phyloP scores from a whole-genome alignment of 2,329 filamentous ascomycete genomes.

The Fusarium paranaense region DNA sequence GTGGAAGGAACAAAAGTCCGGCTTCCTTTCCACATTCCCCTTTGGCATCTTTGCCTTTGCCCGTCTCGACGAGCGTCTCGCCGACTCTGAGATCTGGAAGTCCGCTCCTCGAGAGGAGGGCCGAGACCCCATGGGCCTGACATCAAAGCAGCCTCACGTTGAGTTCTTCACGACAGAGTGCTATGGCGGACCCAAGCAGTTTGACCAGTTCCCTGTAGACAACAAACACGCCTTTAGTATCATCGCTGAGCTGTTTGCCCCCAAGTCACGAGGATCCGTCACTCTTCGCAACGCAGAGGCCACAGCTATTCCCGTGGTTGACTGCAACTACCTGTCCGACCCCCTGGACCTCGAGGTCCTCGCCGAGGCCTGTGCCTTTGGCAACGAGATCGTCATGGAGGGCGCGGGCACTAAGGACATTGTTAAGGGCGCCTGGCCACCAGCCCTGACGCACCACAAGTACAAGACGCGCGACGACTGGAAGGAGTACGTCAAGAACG shows the following conservation, averaged over 20 bases:
- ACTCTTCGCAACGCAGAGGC: conserved; percentile 62
- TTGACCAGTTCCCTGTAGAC: conserved; percentile 63
- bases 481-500: conserved; percentile 66
- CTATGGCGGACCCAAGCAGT: conserved; percentile 71
- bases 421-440: conserved; percentile 71
- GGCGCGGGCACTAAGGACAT: conserved; percentile 69
- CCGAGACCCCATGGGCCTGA: conserved; percentile 73
- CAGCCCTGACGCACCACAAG: conserved; percentile 61
- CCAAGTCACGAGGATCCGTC: conserved; percentile 67
- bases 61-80: conserved; percentile 69
- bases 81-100: conserved; percentile 66
- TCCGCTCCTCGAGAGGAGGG: conserved; percentile 59
- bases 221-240: conserved; percentile 68
- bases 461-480: conserved; percentile 64
- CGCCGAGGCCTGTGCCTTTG: conserved; percentile 67
- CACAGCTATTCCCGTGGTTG: conserved; percentile 64
- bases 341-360: conserved; percentile 69
- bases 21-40: conserved; percentile 70
- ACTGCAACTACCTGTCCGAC: conserved; percentile 69
- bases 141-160: conserved; percentile 66
- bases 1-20: conserved; percentile 69
- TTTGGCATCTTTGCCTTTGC: conserved; percentile 73
- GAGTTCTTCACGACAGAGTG: conserved; percentile 74
- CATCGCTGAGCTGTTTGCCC: conserved; percentile 67
- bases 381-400: conserved; percentile 69